Evolutionary conservation across 1,139 yeast genomes (phyloP).

Genomic region (Geotrichum klebahnii): DNA sequence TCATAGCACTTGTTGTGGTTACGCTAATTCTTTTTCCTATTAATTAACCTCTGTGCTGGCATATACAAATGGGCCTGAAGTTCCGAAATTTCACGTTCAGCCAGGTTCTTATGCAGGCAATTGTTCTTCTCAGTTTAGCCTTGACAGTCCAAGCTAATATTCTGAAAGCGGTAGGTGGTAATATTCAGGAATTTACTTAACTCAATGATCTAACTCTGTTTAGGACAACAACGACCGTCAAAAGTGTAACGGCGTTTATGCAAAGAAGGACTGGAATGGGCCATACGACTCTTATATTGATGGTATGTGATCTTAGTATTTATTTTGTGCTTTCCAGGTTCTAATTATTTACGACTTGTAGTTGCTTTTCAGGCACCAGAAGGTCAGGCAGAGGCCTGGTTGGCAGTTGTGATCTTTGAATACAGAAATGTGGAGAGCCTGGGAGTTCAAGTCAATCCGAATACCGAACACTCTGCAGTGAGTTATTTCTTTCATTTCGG

Average conservation of each 20-base stretch:
- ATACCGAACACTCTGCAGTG: conserved; percentile 22
- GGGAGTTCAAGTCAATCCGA: conserved; percentile 50
- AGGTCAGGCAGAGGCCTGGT: conserved; percentile 37
- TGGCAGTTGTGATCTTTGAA: conserved; percentile 75
- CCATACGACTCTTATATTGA: conserved; percentile 41
- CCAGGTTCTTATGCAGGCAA: conserved; percentile 2
- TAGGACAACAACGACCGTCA: conserved; percentile 42
- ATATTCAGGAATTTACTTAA: not conserved
- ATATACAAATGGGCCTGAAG: not conserved
- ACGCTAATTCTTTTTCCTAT: too few species aligned
- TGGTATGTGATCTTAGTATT: conserved; percentile 10
- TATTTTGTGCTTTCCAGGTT: not conserved
- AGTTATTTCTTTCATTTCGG: conserved; percentile 8
- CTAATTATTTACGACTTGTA: conserved; percentile 3
- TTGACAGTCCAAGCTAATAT: conserved; percentile 24
- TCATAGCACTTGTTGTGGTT: too few species aligned
- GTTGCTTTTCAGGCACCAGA: conserved; percentile 29
- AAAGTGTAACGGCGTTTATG: conserved; percentile 85
- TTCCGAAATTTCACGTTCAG: not conserved
- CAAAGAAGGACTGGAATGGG: conserved; percentile 87
- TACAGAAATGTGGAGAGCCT: conserved; percentile 68
- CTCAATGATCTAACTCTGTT: not conserved
- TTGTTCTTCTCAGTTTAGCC: conserved; percentile 13
- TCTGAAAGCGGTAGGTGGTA: conserved; percentile 25
- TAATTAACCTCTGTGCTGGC: too few species aligned